A percentile compares a stretch with the other conserved stretches of the same genome.
Conservation (phyloP, 148 eudicot species). For the Nyssa sinensis region DNA sequence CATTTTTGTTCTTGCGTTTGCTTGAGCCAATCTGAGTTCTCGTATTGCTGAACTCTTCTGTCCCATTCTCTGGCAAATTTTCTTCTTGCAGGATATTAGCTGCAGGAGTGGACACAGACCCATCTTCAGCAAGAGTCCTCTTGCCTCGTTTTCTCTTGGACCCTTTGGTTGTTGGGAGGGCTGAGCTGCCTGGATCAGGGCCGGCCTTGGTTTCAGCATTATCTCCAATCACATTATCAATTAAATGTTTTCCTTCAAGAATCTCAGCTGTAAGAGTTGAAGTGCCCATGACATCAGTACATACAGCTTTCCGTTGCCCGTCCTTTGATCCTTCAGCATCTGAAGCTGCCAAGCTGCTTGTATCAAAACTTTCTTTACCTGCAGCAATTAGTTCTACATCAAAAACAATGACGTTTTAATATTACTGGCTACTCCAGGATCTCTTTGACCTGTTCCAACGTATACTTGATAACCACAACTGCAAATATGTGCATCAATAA, state of each 20-base stretch:
- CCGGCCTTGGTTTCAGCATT: constrained; percentile 17
- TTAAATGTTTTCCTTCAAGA: constrained; percentile 4
- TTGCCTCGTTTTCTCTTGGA: constrained; percentile 12
- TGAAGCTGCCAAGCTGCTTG: constrained; percentile 5
- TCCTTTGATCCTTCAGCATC: constrained; percentile 10
- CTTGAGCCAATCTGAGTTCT: constrained; percentile 30
- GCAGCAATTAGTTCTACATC: constrained; percentile 9
- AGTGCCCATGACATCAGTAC: constrained; percentile 1
- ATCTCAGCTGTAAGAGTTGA: not conserved
- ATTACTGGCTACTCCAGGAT: not conserved
- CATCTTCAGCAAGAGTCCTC: constrained; percentile 9
- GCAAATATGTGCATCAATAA: constrained; percentile 2
- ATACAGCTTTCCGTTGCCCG: not conserved
- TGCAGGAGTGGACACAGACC: constrained; percentile 12
- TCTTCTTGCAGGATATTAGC: constrained; percentile 13
- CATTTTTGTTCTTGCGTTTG: constrained; percentile 34
- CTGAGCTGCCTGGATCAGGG: constrained; percentile 8
- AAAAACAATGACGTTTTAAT: not conserved
- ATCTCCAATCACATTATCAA: constrained; percentile 1
- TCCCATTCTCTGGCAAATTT: constrained; percentile 17
- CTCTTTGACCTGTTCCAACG: not conserved
- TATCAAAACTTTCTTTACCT: constrained; percentile 18
- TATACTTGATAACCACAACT: not conserved
- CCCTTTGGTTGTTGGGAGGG: constrained; percentile 4
- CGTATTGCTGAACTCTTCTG: constrained; percentile 16